Base-by-base conservation (phyloP, 2,329 filamentous ascomycete species). In the Cercospora sp. region DNA sequence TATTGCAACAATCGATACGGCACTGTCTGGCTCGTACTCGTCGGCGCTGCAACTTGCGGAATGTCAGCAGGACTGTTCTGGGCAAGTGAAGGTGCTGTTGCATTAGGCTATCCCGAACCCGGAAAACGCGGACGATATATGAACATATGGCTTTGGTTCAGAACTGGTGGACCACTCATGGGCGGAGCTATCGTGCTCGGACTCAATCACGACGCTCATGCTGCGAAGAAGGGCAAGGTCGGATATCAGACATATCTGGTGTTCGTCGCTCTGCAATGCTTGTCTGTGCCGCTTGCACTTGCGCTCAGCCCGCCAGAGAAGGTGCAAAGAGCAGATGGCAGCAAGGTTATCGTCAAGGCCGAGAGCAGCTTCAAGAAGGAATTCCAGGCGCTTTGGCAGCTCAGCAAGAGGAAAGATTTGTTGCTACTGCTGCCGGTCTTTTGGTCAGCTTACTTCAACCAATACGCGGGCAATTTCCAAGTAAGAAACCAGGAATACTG, bases 1-100 rank as follows among this genome's bases (percentile, higher is more conserved):
- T 86, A 86, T 71, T 80, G 79, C 60, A 84, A 84, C 72, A 84
- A 84, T 73, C 78, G 82, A 3, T 85, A 79, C 69, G 84, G 84
- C 5, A 85, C 84, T 60, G 82, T 79, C 13, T 86, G 84, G 84
- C 80, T 85, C 31, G 83, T 86, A 0, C 78, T 85, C 0, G 74
- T 86, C 5, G 84, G 84, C 18, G 81, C 83, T 3, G 83, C 80
- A 1, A 76, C 80, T 3, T 85, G 83, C 72, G 84, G 84, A 31
- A 72, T 84, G 26, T 82, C 80, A 0, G 84, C 84, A 0, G 83
- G 83, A 1, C 75, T 85, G 1, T 85, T 85, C 75, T 86, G 84
- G 84, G 82, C 82, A 0, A 79, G 80, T 8, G 84, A 86, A 72
- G 84, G 83, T 12, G 83, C 84, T 0, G 79, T 85, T 4, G 83